A percentile compares a stretch with the other conserved stretches of the same genome.
Evolutionary conservation across 768 basidiomycete species (phyloP).

Genomic region (Leccinellum albellum): DNA sequence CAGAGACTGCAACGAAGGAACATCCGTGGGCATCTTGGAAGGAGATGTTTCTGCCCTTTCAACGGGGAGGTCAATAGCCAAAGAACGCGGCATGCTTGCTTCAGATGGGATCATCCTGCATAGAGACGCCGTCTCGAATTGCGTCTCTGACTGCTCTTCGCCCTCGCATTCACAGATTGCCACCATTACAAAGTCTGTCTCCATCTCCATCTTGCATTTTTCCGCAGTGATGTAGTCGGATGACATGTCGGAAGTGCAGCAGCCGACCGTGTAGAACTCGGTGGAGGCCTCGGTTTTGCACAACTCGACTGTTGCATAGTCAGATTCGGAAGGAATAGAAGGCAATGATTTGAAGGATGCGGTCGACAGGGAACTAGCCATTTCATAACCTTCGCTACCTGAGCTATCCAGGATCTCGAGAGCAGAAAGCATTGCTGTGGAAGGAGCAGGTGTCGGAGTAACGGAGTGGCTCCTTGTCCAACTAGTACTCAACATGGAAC

Average conservation of each 20-base stretch:
- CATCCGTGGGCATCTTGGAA: conserved; percentile 22
- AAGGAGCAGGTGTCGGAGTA: conserved; percentile 32
- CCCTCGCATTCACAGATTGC: conserved; percentile 34
- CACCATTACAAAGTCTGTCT: conserved; percentile 49
- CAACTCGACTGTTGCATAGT: conserved; percentile 38
- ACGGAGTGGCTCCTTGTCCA: conserved; percentile 33
- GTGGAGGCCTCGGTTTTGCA: conserved; percentile 41
- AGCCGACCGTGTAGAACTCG: conserved; percentile 48
- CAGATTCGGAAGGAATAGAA: conserved; percentile 54
- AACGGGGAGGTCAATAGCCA: conserved; percentile 31
- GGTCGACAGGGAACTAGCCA: conserved; percentile 40
- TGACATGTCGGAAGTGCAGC: conserved; percentile 37
- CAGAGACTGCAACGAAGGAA: conserved; percentile 24
- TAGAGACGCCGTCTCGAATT: conserved; percentile 46
- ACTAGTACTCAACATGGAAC: conserved; percentile 31
- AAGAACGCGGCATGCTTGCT: conserved; percentile 32
- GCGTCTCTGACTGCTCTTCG: conserved; percentile 40
- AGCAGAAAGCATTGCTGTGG: conserved; percentile 25
- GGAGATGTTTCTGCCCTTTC: conserved; percentile 24
- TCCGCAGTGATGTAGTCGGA: conserved; percentile 51
- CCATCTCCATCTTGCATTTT: conserved; percentile 38
- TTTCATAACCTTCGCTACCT: conserved; percentile 51
- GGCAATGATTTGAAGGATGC: conserved; percentile 56
- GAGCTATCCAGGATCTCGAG: conserved; percentile 32
- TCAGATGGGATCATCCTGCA: conserved; percentile 37